A percentile compares a stretch with the other conserved stretches of the same genome.
Conservation (phyloP, 2,329 filamentous ascomycete species). For the Cladophialophora psammophila region DNA sequence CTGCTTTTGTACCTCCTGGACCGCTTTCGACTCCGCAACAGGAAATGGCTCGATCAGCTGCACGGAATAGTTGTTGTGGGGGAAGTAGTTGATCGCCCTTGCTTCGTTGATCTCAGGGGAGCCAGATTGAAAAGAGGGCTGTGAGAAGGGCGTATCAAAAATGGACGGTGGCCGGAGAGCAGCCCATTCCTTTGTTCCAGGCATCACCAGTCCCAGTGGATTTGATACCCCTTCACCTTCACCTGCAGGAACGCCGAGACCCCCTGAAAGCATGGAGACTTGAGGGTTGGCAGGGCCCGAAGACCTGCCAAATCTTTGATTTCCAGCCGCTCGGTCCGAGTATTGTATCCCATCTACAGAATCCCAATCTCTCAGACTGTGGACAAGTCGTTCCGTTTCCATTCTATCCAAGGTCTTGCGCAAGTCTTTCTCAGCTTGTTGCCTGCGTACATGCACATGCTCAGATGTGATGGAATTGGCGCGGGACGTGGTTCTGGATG, state of each 20-base stretch:
- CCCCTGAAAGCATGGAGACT: slow-evolving; percentile 6
- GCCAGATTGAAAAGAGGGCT: slow-evolving; percentile 53
- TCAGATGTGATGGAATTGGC: slow-evolving; percentile 55
- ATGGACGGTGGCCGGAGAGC: slow-evolving; percentile 57
- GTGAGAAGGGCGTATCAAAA: slow-evolving; percentile 57
- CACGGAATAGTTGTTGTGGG: slow-evolving; percentile 69
- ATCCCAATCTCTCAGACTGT: slow-evolving; percentile 24
- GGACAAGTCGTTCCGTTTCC: slow-evolving; percentile 39
- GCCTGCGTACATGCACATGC: slow-evolving; percentile 45
- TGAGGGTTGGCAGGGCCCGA: slow-evolving; percentile 1
- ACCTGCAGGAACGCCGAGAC: background rate
- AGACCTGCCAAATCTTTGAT: slow-evolving; percentile 6
- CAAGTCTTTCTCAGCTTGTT: slow-evolving; percentile 39
- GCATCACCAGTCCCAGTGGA: slow-evolving; percentile 30
- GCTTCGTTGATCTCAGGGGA: slow-evolving; percentile 69
- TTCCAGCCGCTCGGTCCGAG: background rate
- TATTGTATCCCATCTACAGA: slow-evolving; percentile 4
- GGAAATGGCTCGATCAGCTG: slow-evolving; percentile 66
- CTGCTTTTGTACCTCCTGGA: slow-evolving; percentile 44
- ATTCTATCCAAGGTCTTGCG: slow-evolving; percentile 40
- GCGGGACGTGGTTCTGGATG: slow-evolving; percentile 54
- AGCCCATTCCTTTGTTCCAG: slow-evolving; percentile 49
- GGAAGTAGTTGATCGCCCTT: slow-evolving; percentile 65
- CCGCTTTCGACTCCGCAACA: slow-evolving; percentile 43
- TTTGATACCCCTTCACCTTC: slow-evolving; percentile 19